Percentiles rank a stretch among this genome's conserved stretches.
Evolutionary conservation across 306 rosid genomes (phyloP).

Genomic region (Pyrus communis): DNA sequence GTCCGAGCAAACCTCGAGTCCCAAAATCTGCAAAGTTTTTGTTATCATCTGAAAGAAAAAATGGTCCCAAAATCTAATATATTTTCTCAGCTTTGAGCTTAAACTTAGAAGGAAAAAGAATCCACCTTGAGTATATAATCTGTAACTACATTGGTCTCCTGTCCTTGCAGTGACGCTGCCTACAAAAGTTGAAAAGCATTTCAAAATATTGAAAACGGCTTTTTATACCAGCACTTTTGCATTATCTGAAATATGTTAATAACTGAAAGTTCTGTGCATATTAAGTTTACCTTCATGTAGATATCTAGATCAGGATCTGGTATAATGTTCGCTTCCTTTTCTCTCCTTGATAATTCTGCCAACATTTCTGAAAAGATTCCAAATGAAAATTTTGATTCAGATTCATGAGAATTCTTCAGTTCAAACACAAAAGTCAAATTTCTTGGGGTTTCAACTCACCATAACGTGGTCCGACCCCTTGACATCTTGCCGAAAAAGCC

Average conservation of each 20-base stretch:
- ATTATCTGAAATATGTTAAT: neutral
- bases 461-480: conserved; percentile 65
- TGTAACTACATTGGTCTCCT: conserved; percentile 59
- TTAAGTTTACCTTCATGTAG: conserved; percentile 51
- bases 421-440: neutral
- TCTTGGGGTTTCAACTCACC: conserved; percentile 30
- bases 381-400: neutral
- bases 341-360: conserved; percentile 60
- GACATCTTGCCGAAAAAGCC: conserved; percentile 78
- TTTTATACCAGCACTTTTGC: neutral
- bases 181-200: conserved; percentile 10
- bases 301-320: conserved; percentile 64
- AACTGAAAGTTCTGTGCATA: neutral
- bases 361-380: conserved; percentile 37
- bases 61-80: neutral
- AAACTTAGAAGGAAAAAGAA: neutral
- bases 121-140: conserved; percentile 70
- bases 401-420: neutral
- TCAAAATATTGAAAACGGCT: neutral
- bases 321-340: conserved; percentile 50
- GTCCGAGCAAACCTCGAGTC: conserved; percentile 47
- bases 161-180: conserved; percentile 72
- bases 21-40: conserved; percentile 24
- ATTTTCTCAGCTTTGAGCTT: neutral
- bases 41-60: neutral